These are phyloP conservation scores for Uronychia binucleata DNA, from an alignment of 73 alveolate genomes.

Conservation along the genomic window DNA sequence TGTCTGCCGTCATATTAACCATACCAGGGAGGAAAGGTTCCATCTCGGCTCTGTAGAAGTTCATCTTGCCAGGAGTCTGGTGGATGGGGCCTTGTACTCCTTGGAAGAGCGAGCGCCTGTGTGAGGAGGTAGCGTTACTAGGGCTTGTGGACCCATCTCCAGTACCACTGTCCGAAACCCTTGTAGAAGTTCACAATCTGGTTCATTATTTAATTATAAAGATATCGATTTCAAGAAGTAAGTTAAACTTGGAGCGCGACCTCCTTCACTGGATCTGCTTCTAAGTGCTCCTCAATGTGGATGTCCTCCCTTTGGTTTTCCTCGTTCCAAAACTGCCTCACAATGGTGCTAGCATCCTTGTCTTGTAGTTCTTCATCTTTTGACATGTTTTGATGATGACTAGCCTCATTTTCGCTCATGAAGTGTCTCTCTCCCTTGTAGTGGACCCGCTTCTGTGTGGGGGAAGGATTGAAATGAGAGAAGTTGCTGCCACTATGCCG, in stretches of 20 bases:
- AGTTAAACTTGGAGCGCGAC: background rate
- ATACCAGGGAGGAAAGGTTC: slow-evolving; percentile 57
- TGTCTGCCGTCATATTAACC: slow-evolving; percentile 10
- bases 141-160: background rate
- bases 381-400: too few species aligned
- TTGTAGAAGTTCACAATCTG: background rate
- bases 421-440: background rate
- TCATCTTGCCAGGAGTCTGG: slow-evolving; percentile 52
- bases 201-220: background rate
- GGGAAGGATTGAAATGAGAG: background rate
- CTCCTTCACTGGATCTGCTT: background rate
- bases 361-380: background rate
- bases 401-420: background rate
- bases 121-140: background rate
- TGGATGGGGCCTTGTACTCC: slow-evolving; percentile 36
- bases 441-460: background rate
- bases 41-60: slow-evolving; percentile 56
- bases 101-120: background rate
- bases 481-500: too few species aligned
- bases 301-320: background rate
- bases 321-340: background rate
- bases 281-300: background rate
- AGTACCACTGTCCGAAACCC: background rate
- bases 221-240: background rate
- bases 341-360: background rate